Evolutionary conservation across 768 basidiomycete genomes (phyloP).

Genomic region (Serendipita sp.): DNA sequence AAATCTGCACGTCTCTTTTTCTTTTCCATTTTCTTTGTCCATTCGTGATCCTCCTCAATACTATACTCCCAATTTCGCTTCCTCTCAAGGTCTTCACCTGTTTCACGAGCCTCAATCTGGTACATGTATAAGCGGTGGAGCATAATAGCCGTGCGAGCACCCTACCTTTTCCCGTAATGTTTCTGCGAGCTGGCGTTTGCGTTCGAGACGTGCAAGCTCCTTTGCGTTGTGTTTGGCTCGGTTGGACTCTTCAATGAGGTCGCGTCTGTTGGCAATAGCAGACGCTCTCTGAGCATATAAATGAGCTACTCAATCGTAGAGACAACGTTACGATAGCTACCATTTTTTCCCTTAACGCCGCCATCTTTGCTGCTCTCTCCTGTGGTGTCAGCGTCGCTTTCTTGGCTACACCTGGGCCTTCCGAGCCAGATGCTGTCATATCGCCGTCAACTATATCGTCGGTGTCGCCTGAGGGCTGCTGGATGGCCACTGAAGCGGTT

Average conservation of each 20-base stretch:
- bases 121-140: slow-evolving; percentile 18
- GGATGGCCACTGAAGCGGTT: no score
- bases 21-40: slow-evolving; percentile 79
- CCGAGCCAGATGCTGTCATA: slow-evolving; percentile 10
- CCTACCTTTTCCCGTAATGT: slow-evolving; percentile 47
- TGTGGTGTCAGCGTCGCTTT: slow-evolving; percentile 35
- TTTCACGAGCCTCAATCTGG: slow-evolving; percentile 60
- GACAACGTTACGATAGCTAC: slow-evolving; percentile 28
- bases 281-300: slow-evolving; percentile 43
- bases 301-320: background rate
- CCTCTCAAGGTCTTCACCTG: slow-evolving; percentile 82
- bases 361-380: slow-evolving; percentile 62
- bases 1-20: slow-evolving; percentile 77
- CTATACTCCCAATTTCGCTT: slow-evolving; percentile 92
- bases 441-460: background rate
- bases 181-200: slow-evolving; percentile 82
- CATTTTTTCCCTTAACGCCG: slow-evolving; percentile 60
- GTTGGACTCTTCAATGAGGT: slow-evolving; percentile 71
- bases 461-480: no score
- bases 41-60: slow-evolving; percentile 87
- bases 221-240: slow-evolving; percentile 59
- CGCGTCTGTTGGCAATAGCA: slow-evolving; percentile 65
- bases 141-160: background rate
- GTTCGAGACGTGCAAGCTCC: slow-evolving; percentile 70
- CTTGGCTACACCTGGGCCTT: slow-evolving; percentile 13